These are phyloP conservation scores for Scheffersomyces stipitis DNA, from an alignment of 805 yeast genomes.

Conservation along the genomic window DNA sequence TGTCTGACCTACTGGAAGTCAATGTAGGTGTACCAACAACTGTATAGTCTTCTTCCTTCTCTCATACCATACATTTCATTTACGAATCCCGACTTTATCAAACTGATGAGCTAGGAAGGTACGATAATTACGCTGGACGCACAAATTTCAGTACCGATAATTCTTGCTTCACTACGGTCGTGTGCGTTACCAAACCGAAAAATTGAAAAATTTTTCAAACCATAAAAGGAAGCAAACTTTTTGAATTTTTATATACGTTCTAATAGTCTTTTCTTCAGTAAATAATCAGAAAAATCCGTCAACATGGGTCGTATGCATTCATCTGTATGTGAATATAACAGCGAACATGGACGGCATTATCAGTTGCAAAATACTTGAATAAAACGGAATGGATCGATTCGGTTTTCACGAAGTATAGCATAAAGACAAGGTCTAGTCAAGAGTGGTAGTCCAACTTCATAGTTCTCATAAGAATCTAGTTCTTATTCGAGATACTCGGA, in stretches of 20 bases:
- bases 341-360: slow-evolving; percentile 3
- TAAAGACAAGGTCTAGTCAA: slow-evolving; percentile 15
- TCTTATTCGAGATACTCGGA: background rate
- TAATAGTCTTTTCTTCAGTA: slow-evolving; percentile 7
- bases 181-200: slow-evolving; percentile 2
- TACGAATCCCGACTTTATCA: no score
- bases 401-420: slow-evolving; percentile 17
- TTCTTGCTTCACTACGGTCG: background rate
- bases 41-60: no score
- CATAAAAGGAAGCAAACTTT: background rate
- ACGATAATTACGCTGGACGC: no score
- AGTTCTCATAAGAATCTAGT: slow-evolving; percentile 1
- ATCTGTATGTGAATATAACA: slow-evolving; percentile 64
- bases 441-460: slow-evolving; percentile 6
- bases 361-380: slow-evolving; percentile 19
- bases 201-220: slow-evolving; percentile 6
- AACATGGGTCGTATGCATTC: slow-evolving; percentile 99
- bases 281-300: slow-evolving; percentile 42
- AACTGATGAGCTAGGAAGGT: no score
- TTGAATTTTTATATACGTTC: background rate
- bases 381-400: slow-evolving; percentile 18
- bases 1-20: no score
- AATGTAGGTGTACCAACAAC: no score
- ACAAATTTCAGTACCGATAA: background rate
- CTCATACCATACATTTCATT: no score